Evolutionary conservation across 116 monocot genomes (phyloP).

Genomic region (Dioscorea cayenensis): DNA sequence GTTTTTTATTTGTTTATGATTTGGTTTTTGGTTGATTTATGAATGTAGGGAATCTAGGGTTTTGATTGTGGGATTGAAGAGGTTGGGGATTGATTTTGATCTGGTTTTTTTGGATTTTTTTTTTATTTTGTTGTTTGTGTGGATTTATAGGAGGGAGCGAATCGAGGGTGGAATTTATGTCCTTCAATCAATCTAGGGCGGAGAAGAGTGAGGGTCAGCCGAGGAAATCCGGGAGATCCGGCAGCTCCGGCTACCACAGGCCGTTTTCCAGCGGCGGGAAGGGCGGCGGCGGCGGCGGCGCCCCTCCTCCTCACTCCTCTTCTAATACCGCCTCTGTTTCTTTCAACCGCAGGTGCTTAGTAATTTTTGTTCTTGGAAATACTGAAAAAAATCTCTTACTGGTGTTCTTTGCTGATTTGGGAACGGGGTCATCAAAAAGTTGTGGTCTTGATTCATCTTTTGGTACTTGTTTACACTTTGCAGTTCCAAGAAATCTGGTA

Average conservation of each 20-base stretch:
- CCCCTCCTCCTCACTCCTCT: constrained; percentile 20
- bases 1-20: neutral
- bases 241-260: constrained; percentile 27
- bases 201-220: constrained; percentile 55
- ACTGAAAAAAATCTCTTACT: no score
- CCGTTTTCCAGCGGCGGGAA: constrained; percentile 35
- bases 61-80: neutral
- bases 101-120: neutral
- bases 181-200: constrained; percentile 65
- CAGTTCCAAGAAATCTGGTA: no score
- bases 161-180: constrained; percentile 63
- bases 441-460: constrained; percentile 10
- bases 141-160: constrained; percentile 8
- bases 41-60: neutral
- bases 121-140: constrained; percentile 3
- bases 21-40: neutral
- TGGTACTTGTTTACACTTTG: no score
- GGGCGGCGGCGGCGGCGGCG: constrained; percentile 51
- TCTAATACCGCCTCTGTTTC: constrained; percentile 11
- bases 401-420: neutral
- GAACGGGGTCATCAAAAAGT: neutral
- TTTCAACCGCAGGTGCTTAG: constrained; percentile 44
- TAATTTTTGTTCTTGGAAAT: neutral
- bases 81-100: neutral
- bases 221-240: constrained; percentile 60